These are phyloP conservation scores for Neopestalotiopsis clavispora DNA, from an alignment of 2,329 filamentous ascomycete species.

Conservation along the genomic window DNA sequence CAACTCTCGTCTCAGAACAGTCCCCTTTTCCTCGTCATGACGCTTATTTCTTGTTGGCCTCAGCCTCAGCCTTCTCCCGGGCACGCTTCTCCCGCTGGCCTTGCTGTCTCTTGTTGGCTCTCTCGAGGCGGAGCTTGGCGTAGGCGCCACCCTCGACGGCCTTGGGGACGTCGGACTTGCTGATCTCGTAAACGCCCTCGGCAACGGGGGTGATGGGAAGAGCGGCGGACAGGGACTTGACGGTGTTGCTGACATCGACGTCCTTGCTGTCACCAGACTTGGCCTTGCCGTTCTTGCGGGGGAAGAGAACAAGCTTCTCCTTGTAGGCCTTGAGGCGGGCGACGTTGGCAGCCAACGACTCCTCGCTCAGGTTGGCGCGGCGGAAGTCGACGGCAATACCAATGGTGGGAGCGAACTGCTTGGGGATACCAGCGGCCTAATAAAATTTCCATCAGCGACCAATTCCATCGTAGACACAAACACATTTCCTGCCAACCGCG, in stretches of 20 bases:
- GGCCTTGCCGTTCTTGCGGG: slow-evolving; percentile 89
- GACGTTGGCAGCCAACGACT: slow-evolving; percentile 93
- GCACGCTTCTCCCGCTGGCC: slow-evolving; percentile 93
- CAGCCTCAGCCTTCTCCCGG: slow-evolving; percentile 85
- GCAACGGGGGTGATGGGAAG: slow-evolving; percentile 76
- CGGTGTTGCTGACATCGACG: slow-evolving; percentile 69
- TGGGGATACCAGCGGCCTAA: slow-evolving; percentile 93
- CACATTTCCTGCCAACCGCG: neutral
- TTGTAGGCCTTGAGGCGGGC: slow-evolving; percentile 98
- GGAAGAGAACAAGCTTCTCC: slow-evolving; percentile 95
- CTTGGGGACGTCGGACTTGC: slow-evolving; percentile 80
- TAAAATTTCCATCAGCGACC: slow-evolving; percentile 4
- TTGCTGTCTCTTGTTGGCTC: slow-evolving; percentile 79
- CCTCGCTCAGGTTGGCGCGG: slow-evolving; percentile 96
- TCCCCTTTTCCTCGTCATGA: slow-evolving; percentile 22
- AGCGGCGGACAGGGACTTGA: slow-evolving; percentile 58
- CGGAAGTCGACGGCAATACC: slow-evolving; percentile 96
- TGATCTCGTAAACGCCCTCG: slow-evolving; percentile 73
- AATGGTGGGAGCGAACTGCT: slow-evolving; percentile 92
- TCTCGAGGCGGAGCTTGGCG: slow-evolving; percentile 81
- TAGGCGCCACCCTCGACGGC: slow-evolving; percentile 82
- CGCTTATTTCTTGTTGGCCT: slow-evolving; percentile 83
- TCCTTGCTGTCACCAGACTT: slow-evolving; percentile 94
- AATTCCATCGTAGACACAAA: slow-evolving; percentile 18
- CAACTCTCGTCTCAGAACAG: slow-evolving; percentile 24